These are phyloP conservation scores for Pogostemon cablin DNA, from an alignment of 257 asterid species.

Conservation along the genomic window DNA sequence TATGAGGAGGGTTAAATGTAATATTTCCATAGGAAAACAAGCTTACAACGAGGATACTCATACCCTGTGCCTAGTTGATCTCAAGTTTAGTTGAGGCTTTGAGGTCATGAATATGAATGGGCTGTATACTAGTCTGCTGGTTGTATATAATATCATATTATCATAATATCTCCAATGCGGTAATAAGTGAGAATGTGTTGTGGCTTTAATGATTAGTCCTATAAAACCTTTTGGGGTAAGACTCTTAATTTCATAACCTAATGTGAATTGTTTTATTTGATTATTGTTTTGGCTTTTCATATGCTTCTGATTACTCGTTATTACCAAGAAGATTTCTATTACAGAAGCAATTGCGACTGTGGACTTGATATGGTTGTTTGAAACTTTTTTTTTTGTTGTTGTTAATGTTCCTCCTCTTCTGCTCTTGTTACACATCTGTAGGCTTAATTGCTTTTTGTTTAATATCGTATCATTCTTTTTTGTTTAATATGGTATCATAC, in stretches of 20 bases:
- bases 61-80: neutral
- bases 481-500: conserved; percentile 28
- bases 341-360: conserved; percentile 17
- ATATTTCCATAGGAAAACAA: neutral
- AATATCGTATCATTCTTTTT: conserved; percentile 27
- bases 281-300: conserved; percentile 5
- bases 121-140: neutral
- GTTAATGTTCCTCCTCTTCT: conserved; percentile 18
- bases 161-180: neutral
- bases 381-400: too few species aligned
- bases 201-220: neutral
- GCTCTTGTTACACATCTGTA: conserved; percentile 6
- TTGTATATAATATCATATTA: neutral
- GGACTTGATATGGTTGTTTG: conserved; percentile 2
- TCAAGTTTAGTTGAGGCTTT: neutral
- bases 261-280: neutral
- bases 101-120: conserved; percentile 3
- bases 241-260: neutral
- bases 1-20: neutral
- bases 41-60: neutral
- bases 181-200: neutral
- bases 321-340: conserved; percentile 5
- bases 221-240: neutral
- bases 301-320: neutral
- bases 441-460: conserved; percentile 11